Percentiles rank a stretch among this genome's conserved stretches.
Conservation (phyloP, 78 protist genomes). For the Creolimax fragrantissima region DNA sequence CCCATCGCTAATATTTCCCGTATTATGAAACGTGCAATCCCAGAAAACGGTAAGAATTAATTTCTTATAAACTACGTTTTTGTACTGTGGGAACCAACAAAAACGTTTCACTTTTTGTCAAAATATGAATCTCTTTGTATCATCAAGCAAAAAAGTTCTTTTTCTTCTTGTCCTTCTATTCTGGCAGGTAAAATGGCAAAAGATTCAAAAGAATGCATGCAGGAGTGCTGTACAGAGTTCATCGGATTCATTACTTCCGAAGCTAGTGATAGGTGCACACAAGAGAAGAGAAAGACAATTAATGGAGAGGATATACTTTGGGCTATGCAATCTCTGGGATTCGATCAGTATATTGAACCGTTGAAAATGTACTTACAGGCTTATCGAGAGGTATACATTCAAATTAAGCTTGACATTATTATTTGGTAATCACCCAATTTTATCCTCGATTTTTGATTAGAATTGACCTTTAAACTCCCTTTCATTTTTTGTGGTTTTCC, state of each 20-base stretch:
- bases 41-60: conserved; percentile 39
- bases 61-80: too few relatives aligned
- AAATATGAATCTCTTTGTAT: too few relatives aligned
- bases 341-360: conserved; percentile 62
- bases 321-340: conserved; percentile 66
- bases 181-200: conserved; percentile 51
- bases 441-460: not conserved
- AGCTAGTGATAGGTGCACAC: conserved; percentile 60
- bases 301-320: conserved; percentile 67
- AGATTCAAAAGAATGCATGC: conserved; percentile 74
- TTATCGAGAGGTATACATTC: conserved; percentile 43
- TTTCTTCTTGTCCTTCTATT: not conserved
- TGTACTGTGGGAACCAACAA: too few relatives aligned
- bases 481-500: not conserved
- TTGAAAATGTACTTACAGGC: conserved; percentile 39
- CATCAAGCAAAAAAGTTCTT: too few relatives aligned
- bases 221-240: conserved; percentile 76
- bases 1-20: conserved; percentile 70
- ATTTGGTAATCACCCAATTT: too few relatives aligned
- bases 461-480: not conserved
- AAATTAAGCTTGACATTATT: too few relatives aligned
- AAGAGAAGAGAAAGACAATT: conserved; percentile 73
- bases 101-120: too few relatives aligned
- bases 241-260: conserved; percentile 67
- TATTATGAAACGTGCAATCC: conserved; percentile 67